Percentiles rank a stretch among this genome's conserved stretches.
Conservation (phyloP, 1,139 yeast genomes). For the Lipomyces yarrowii region DNA sequence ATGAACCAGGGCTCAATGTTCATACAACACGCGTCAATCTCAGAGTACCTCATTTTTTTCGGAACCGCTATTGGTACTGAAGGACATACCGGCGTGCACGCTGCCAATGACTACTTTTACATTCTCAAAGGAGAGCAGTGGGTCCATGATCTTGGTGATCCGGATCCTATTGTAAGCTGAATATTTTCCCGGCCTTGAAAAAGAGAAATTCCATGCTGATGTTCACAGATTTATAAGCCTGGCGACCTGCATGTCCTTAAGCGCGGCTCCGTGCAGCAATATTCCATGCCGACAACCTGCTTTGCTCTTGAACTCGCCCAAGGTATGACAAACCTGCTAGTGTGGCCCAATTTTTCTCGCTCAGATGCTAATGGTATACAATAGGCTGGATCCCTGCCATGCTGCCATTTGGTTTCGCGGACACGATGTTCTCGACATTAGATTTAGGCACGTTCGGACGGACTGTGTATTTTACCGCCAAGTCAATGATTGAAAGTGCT, state of each 20-base stretch:
- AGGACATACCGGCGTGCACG: slow-evolving; percentile 94
- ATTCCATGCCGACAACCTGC: slow-evolving; percentile 71
- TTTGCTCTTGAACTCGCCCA: slow-evolving; percentile 95
- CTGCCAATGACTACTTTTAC: slow-evolving; percentile 94
- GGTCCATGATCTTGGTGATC: slow-evolving; percentile 67
- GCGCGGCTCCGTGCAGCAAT: slow-evolving; percentile 79
- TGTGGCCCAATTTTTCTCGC: no score
- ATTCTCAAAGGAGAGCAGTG: slow-evolving; percentile 77
- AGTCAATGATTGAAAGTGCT: slow-evolving; percentile 73
- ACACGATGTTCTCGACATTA: slow-evolving; percentile 74
- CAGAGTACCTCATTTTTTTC: slow-evolving; percentile 87
- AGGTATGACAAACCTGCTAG: no score
- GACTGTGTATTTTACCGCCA: slow-evolving; percentile 74
- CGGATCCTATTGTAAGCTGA: slow-evolving; percentile 30
- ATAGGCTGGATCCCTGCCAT: slow-evolving; percentile 90
- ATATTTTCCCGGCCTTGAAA: neutral
- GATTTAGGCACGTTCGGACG: slow-evolving; percentile 69
- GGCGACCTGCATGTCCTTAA: slow-evolving; percentile 69
- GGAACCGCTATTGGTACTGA: slow-evolving; percentile 92
- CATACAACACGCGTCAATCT: slow-evolving; percentile 90
- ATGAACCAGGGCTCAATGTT: slow-evolving; percentile 76
- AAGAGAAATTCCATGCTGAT: neutral
- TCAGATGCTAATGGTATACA: neutral
- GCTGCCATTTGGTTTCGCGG: slow-evolving; percentile 94
- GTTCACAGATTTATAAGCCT: slow-evolving; percentile 34